Conservation (phyloP, 305 asterid species). For the Striga hermonthica region DNA sequence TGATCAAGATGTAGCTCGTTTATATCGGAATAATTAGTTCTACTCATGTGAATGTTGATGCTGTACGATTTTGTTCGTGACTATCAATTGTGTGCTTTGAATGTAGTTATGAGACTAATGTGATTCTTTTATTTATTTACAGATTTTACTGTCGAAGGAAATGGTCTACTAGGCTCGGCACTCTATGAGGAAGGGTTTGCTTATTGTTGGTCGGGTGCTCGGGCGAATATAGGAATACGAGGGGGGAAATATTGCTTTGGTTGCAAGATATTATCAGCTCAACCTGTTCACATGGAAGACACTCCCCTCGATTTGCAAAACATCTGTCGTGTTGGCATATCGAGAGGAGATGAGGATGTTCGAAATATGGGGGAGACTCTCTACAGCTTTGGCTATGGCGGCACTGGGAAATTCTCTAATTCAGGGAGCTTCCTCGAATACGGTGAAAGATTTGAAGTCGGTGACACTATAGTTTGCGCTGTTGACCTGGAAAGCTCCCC, state of each 20-base stretch:
- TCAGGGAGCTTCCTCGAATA: slow-evolving; percentile 38
- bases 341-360: slow-evolving; percentile 51
- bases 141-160: slow-evolving; percentile 51
- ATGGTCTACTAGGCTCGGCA: slow-evolving; percentile 55
- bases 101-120: slow-evolving; percentile 11
- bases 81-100: not conserved
- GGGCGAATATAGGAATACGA: slow-evolving; percentile 55
- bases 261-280: slow-evolving; percentile 48
- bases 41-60: not conserved
- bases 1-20: not conserved
- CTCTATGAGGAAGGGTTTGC: slow-evolving; percentile 54
- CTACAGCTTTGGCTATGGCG: slow-evolving; percentile 52
- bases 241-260: slow-evolving; percentile 65
- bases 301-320: slow-evolving; percentile 46
- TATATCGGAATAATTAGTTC: not conserved
- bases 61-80: not conserved
- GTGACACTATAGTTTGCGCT: slow-evolving; percentile 51
- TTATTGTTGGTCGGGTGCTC: slow-evolving; percentile 78
- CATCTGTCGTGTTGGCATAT: slow-evolving; percentile 51
- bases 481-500: slow-evolving; percentile 49
- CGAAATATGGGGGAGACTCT: slow-evolving; percentile 53
- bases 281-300: slow-evolving; percentile 52
- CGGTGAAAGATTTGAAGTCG: slow-evolving; percentile 50
- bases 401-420: slow-evolving; percentile 48
- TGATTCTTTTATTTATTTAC: slow-evolving; percentile 26